Conservation (phyloP, 345 rosid species). For the Populus nigra region DNA sequence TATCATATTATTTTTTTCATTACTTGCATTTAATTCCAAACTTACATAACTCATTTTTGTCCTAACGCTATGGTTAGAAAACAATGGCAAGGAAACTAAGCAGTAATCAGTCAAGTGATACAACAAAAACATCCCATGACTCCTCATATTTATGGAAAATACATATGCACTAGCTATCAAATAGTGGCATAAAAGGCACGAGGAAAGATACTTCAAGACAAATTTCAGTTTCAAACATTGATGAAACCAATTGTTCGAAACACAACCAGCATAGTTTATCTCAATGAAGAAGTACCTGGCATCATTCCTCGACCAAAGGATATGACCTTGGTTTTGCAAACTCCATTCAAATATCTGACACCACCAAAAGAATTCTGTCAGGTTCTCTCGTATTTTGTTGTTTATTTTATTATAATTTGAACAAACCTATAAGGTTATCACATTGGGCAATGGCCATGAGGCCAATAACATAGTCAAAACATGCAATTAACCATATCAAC, state of each 20-base stretch:
- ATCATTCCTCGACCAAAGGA: constrained; percentile 66
- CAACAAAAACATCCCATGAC: too few species aligned
- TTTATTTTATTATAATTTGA: background rate
- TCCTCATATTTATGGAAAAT: too few species aligned
- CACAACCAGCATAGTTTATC: background rate
- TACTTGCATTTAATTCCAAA: background rate
- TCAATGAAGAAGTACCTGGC: constrained; percentile 38
- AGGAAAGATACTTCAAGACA: background rate
- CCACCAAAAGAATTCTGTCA: background rate
- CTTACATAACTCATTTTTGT: background rate
- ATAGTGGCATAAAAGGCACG: background rate
- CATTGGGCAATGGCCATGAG: too few species aligned
- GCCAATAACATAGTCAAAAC: too few species aligned
- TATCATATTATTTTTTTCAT: background rate
- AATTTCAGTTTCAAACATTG: background rate
- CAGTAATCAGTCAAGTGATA: too few species aligned
- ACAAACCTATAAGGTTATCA: background rate
- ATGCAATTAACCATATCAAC: background rate
- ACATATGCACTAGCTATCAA: too few species aligned
- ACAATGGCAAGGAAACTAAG: too few species aligned
- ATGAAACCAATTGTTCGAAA: background rate
- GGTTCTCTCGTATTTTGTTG: too few species aligned
- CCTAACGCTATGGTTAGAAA: background rate
- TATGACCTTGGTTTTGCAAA: constrained; percentile 69
- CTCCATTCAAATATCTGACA: constrained; percentile 71